A percentile compares a stretch with the other conserved stretches of the same genome.
Conservation (phyloP, 2,329 filamentous ascomycete species). For the Macrophomina tecta region DNA sequence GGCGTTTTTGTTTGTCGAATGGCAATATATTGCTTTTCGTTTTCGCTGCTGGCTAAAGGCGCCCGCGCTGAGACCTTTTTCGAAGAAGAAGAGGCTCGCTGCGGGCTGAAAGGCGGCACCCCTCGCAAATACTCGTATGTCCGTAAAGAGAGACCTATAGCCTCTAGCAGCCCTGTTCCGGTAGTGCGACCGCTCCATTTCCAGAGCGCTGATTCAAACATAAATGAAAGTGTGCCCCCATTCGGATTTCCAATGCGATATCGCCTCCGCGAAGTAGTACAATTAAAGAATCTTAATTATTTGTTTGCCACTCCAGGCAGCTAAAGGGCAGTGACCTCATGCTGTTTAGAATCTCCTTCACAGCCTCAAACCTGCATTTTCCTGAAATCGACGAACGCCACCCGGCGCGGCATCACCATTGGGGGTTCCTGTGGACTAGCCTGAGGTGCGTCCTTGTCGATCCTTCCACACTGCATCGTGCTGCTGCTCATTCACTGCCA, state of each 20-base stretch:
- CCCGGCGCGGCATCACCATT: background rate
- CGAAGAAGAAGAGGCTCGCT: background rate
- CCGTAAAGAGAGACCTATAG: constrained; percentile 12
- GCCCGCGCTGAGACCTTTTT: background rate
- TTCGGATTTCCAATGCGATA: background rate
- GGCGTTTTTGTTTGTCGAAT: background rate
- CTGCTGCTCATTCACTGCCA: constrained; percentile 16
- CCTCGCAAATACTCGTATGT: background rate
- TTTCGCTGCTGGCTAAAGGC: background rate
- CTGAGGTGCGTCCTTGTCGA: no score
- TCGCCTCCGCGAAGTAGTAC: background rate
- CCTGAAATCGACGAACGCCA: background rate
- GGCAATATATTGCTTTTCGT: constrained; percentile 20
- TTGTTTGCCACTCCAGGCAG: background rate
- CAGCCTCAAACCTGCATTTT: background rate
- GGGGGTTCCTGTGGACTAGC: no score
- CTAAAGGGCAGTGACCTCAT: background rate
- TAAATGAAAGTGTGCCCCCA: background rate
- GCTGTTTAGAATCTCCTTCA: no score
- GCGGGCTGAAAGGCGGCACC: no score
- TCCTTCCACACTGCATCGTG: no score
- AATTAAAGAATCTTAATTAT: background rate
- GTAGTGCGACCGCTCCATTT: background rate
- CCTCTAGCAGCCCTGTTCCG: background rate
- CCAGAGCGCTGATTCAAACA: background rate